Evolutionary conservation across 2,329 filamentous ascomycete species (phyloP), one percentile per base, ranked within the genome.

Genomic region (Clonostachys solani): DNA sequence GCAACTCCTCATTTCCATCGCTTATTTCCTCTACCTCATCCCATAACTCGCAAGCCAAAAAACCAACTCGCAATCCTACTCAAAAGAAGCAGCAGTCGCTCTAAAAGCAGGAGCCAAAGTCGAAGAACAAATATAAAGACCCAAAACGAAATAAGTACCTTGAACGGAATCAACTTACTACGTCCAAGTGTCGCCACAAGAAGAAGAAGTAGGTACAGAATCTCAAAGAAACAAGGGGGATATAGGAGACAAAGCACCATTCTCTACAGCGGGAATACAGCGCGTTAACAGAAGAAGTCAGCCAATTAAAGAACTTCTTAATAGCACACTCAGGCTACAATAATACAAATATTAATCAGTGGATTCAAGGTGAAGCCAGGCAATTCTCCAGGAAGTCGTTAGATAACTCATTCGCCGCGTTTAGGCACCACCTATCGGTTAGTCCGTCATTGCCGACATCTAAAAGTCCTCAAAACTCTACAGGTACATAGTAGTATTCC

Each of bases 161-260:
- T 0, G 82, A 87, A 63, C 78, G 86, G 50, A 91, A 91, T 61
- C 76, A 86, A 10, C 68, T 86, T 3, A 86, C 87, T 0, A 86
- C 86, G 2, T 86, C 82, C 60, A 89, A 89, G 59, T 90, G 86
- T 58, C 78, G 86, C 5, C 78, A 85, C 56, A 88, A 87, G 64
- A 80, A 79, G 56, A 81, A 80, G 62, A 65, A 71, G 54, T 78
- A 72, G 69, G 70, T 77, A 17, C 63, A 63, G 12, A 68, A 73
- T n/a, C 57, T 80, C 17, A 73, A 80, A 49, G 68, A 73, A 46
- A 67, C 64, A 6, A 73, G 71, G 47, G 52, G 60, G 9, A 65
- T 58, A 1, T 54, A 80, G 40, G 77, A 80, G 56, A 56, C 52
- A 6, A 64, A 70, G 38, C 66, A 79, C 54, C 55, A 55, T 10